Evolutionary conservation across 2,329 filamentous ascomycete species (phyloP), one percentile per base, ranked within the genome.

Genomic region (Cercospora brassicicola): DNA sequence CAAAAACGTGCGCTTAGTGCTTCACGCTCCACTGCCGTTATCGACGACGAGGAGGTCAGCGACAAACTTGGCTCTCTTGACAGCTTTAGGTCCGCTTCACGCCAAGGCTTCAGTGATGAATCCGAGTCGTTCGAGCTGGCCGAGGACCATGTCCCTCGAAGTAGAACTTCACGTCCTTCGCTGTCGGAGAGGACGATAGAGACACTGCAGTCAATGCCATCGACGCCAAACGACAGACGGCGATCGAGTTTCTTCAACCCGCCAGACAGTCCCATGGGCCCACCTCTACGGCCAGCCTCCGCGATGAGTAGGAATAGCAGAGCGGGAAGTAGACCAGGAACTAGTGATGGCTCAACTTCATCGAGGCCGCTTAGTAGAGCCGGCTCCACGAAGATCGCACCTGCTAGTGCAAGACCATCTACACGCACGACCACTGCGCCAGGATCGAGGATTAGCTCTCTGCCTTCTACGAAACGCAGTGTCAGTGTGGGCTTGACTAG

Each of bases 131-230:
- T 57, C 36, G 66, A 73, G n/a, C 66, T 67, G 48, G 66, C 70
- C 67, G 70, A 71, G 53, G 30, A 70, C 3, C 45, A 64, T 45
- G 39, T 61, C 7, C 26, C 65, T 30, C 68, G 70, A 56, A 56
- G 65, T 83, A 86, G 62, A 71, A 74, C 80, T 4, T 76, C 78
- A 6, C 76, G 83, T 11, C 82, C 82, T 13, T 94, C 92, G 0
- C 83, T 97, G 3, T 89, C 91, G 0, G 94, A 97, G 74, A 85
- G 94, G 67, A 96, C 94, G 0, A 89, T 96, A 51, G 92, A 96
- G 78, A 96, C 92, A 0, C 82, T 97, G 5, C 86, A 93, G 2
- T 87, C 89, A 57, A 82, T 97, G 31, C 91, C 93, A 0, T 88
- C 91, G 0, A 95, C 93, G 0, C 93, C 94, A 0, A 79, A 91